Percentiles rank a stretch among this genome's conserved stretches.
Evolutionary conservation across 305 asterid species (phyloP).

Genomic region (Ilex paraguariensis): DNA sequence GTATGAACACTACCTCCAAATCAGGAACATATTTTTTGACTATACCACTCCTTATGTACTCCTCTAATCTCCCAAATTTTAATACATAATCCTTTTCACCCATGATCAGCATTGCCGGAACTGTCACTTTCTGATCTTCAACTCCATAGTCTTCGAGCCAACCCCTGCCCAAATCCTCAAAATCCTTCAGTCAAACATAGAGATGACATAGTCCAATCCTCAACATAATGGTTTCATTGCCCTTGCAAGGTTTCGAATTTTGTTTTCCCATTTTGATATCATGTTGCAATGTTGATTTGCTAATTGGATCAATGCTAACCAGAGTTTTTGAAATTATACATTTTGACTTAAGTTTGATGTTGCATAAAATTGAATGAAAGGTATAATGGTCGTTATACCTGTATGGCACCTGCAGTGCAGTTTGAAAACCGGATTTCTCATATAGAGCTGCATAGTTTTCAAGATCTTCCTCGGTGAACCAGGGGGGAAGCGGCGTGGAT

Average conservation of each 20-base stretch:
- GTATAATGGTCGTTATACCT: slow-evolving; percentile 23
- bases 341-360: no score
- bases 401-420: slow-evolving; percentile 46
- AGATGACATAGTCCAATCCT: slow-evolving; percentile 7
- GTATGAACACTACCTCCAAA: slow-evolving; percentile 43
- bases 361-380: no score
- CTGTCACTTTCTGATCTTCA: slow-evolving; percentile 30
- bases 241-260: no score
- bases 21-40: slow-evolving; percentile 45
- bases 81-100: slow-evolving; percentile 56
- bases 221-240: not conserved
- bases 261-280: no score
- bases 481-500: slow-evolving; percentile 48
- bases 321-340: no score
- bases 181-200: no score
- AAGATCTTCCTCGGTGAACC: slow-evolving; percentile 42
- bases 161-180: not conserved
- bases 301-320: no score
- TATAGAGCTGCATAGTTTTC: slow-evolving; percentile 22
- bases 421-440: slow-evolving; percentile 27
- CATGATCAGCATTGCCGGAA: slow-evolving; percentile 50
- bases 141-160: not conserved
- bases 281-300: no score
- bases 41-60: slow-evolving; percentile 35
- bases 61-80: slow-evolving; percentile 54